Evolutionary conservation across 2,329 filamentous ascomycete species (phyloP).

Genomic region (Colletotrichum sp.): DNA sequence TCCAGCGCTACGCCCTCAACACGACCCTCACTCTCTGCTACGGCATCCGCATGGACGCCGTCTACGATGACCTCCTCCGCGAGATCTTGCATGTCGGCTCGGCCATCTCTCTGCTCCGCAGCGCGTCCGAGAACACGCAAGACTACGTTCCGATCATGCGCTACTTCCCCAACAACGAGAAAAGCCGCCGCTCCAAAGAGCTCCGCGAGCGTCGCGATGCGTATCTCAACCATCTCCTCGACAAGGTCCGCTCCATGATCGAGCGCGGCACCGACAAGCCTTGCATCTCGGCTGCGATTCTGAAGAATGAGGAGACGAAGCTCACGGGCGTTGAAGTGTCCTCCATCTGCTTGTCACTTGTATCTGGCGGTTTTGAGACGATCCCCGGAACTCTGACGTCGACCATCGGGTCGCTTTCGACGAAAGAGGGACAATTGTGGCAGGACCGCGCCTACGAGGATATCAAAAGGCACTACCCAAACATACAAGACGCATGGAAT

Average conservation of each 20-base stretch:
- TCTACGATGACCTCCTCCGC: slow-evolving; percentile 69
- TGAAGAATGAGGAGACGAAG: background rate
- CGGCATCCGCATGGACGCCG: slow-evolving; percentile 75
- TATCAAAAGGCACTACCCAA: background rate
- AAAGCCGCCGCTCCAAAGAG: slow-evolving; percentile 66
- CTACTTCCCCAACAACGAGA: slow-evolving; percentile 56
- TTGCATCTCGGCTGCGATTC: background rate
- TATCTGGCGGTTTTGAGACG: background rate
- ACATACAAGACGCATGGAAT: background rate
- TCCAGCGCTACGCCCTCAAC: slow-evolving; percentile 67
- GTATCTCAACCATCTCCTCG: slow-evolving; percentile 70
- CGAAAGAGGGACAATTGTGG: background rate
- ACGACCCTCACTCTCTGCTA: slow-evolving; percentile 82
- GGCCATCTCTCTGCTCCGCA: slow-evolving; percentile 76
- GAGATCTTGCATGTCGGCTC: slow-evolving; percentile 81
- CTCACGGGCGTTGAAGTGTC: background rate
- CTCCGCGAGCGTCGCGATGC: slow-evolving; percentile 73
- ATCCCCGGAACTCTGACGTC: background rate
- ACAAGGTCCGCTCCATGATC: slow-evolving; percentile 50
- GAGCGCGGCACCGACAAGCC: background rate
- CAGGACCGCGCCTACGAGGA: background rate
- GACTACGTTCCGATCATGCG: slow-evolving; percentile 82
- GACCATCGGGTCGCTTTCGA: background rate
- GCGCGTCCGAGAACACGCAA: slow-evolving; percentile 83
- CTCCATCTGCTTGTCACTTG: background rate